Conservation (phyloP, 257 asterid genomes). For the Gynochthodes officinalis region DNA sequence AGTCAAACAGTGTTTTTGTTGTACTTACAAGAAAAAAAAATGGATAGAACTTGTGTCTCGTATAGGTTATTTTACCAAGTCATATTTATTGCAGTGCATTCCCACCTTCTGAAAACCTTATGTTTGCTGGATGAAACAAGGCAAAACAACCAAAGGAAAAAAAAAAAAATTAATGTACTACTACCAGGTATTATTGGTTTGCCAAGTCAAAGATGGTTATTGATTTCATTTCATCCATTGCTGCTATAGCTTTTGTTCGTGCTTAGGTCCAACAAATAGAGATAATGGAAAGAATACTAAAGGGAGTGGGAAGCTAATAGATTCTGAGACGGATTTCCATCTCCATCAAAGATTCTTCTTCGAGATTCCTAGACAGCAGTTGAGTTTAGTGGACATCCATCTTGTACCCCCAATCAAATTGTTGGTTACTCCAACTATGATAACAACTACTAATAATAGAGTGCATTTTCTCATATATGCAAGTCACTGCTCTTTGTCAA, state of each 20-base stretch:
- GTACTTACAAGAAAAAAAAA: neutral
- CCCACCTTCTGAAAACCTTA: constrained; percentile 1
- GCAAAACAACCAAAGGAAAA: neutral
- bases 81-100: constrained; percentile 7
- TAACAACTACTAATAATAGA: no score
- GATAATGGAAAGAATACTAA: neutral
- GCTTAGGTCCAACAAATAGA: neutral
- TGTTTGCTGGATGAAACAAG: neutral
- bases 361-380: no score
- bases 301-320: constrained; percentile 1
- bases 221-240: neutral
- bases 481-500: no score
- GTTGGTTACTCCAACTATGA: no score
- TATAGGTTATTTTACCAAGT: neutral
- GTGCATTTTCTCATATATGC: no score
- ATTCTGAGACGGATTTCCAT: constrained; percentile 22
- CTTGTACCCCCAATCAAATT: no score
- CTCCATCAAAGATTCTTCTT: constrained; percentile 13
- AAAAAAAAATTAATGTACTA: no score
- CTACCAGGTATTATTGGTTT: neutral
- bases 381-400: constrained; percentile 4
- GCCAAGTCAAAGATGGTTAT: neutral
- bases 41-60: no score
- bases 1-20: constrained; percentile 8
- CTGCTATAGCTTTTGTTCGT: no score